phyloP scores from a whole-genome alignment of 495 filamentous ascomycete genomes.

The Rhizodiscina lignyota region DNA sequence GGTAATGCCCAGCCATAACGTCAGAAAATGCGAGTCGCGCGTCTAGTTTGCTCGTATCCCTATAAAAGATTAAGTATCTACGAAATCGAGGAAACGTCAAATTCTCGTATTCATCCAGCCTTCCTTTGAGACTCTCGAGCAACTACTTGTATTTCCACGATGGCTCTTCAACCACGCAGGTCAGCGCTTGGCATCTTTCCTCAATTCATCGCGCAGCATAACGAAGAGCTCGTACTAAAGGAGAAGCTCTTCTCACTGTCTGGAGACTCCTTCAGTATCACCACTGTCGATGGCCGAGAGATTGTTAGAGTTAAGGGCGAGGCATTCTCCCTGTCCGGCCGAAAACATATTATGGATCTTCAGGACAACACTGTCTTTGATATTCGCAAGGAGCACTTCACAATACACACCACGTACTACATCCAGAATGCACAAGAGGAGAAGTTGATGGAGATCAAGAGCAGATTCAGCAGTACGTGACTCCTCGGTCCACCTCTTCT shows the following conservation, averaged over 20 bases:
- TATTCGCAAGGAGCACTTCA: conserved; percentile 32
- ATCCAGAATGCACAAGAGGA: conserved; percentile 22
- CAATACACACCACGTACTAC: conserved; percentile 31
- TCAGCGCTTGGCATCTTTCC: conserved; percentile 33
- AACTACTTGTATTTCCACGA: too few relatives aligned
- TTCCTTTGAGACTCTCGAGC: too few relatives aligned
- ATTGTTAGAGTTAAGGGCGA: conserved; percentile 37
- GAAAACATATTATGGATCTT: conserved; percentile 31
- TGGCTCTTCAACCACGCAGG: too few relatives aligned
- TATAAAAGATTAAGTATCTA: too few relatives aligned
- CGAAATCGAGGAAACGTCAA: too few relatives aligned
- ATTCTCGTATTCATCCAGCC: too few relatives aligned
- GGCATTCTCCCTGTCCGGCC: conserved; percentile 21
- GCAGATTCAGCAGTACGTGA: conserved; percentile 18
- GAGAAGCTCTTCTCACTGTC: conserved; percentile 38
- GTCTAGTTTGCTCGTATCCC: too few relatives aligned
- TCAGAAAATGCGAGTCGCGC: too few relatives aligned
- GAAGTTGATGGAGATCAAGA: conserved; percentile 34
- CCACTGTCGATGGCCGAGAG: conserved; percentile 24
- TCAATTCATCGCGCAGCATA: conserved; percentile 27
- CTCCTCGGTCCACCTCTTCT: background rate
- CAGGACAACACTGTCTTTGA: conserved; percentile 32
- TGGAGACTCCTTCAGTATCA: conserved; percentile 40
- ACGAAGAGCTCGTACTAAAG: conserved; percentile 33
- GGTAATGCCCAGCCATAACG: too few relatives aligned